Percentiles rank a stretch among this genome's conserved stretches.
phyloP scores from a whole-genome alignment of 768 basidiomycete species.

The Leccinum broughii region DNA sequence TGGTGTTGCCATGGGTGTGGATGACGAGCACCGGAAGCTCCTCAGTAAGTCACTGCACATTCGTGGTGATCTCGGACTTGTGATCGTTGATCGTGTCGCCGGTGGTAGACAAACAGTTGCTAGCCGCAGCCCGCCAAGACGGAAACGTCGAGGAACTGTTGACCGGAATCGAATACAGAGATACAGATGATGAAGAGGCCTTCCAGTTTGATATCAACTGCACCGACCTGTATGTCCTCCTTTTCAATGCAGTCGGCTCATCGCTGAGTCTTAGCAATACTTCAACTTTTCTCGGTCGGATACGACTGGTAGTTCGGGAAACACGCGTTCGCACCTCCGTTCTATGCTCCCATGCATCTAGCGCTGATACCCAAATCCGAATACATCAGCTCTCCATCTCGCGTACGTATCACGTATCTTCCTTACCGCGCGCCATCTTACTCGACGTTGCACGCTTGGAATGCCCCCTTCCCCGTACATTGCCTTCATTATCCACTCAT shows the following conservation, averaged over 20 bases:
- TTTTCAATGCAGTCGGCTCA: neutral
- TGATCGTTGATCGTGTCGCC: neutral
- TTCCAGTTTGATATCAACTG: slow-evolving; percentile 36
- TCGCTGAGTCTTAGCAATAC: neutral
- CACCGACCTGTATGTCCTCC: slow-evolving; percentile 27
- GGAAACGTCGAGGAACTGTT: slow-evolving; percentile 31
- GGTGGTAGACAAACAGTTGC: slow-evolving; percentile 26
- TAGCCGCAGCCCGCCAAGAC: slow-evolving; percentile 24
- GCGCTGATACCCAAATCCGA: slow-evolving; percentile 11
- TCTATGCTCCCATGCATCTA: slow-evolving; percentile 1
- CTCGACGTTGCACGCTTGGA: neutral
- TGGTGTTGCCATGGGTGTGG: slow-evolving; percentile 15
- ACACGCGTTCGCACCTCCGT: slow-evolving; percentile 29
- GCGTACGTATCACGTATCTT: slow-evolving; percentile 23
- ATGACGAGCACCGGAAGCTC: slow-evolving; percentile 15
- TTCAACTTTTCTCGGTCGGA: neutral
- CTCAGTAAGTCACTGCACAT: slow-evolving; percentile 18
- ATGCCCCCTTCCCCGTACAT: neutral
- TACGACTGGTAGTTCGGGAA: slow-evolving; percentile 22
- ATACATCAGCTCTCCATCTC: slow-evolving; percentile 30
- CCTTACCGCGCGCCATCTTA: neutral
- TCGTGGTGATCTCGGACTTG: neutral
- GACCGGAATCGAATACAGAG: slow-evolving; percentile 19
- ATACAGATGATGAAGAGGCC: slow-evolving; percentile 12
- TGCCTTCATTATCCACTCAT: neutral